Conservation (phyloP, 2,329 filamentous ascomycete genomes). For the Stachybotrys echinatus region DNA sequence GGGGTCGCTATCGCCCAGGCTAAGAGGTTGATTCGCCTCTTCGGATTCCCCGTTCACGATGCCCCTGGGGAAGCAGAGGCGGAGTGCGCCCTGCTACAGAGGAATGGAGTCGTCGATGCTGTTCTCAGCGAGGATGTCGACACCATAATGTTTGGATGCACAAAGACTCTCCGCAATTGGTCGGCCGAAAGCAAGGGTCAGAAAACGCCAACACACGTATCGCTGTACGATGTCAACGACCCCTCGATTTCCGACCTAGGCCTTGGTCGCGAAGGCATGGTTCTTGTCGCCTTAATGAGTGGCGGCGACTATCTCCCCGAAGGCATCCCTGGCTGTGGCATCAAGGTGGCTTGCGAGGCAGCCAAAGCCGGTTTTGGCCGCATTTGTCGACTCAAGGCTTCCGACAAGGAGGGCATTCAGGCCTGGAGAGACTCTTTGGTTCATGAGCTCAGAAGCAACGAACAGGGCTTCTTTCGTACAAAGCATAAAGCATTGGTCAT, state of each 20-base stretch:
- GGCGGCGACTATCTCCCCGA: constrained; percentile 91
- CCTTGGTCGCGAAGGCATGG: constrained; percentile 82
- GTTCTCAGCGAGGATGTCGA: constrained; percentile 96
- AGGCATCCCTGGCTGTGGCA: constrained; percentile 81
- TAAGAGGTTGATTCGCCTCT: constrained; percentile 77
- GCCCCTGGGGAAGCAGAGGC: constrained; percentile 95
- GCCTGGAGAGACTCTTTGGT: constrained; percentile 69
- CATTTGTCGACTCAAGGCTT: constrained; percentile 58
- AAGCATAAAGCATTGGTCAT: constrained; percentile 71
- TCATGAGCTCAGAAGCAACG: constrained; percentile 77
- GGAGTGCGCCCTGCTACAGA: constrained; percentile 84
- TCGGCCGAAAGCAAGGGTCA: constrained; percentile 63
- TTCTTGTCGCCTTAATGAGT: constrained; percentile 88
- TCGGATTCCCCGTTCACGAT: constrained; percentile 78
- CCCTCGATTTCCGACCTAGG: constrained; percentile 42
- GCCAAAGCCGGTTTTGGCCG: constrained; percentile 82
- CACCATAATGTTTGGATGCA: constrained; percentile 94
- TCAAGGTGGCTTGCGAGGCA: constrained; percentile 85
- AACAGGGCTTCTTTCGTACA: constrained; percentile 71
- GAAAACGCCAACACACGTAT: constrained; percentile 78
- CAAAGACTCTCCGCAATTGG: constrained; percentile 74
- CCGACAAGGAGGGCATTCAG: constrained; percentile 53
- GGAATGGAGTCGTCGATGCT: constrained; percentile 78
- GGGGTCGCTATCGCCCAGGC: constrained; percentile 68
- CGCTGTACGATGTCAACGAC: constrained; percentile 65